Percentiles rank a stretch among this genome's conserved stretches.
phyloP scores from a whole-genome alignment of 176 grass and related monocot genomes.

The Musa troglodytarum region DNA sequence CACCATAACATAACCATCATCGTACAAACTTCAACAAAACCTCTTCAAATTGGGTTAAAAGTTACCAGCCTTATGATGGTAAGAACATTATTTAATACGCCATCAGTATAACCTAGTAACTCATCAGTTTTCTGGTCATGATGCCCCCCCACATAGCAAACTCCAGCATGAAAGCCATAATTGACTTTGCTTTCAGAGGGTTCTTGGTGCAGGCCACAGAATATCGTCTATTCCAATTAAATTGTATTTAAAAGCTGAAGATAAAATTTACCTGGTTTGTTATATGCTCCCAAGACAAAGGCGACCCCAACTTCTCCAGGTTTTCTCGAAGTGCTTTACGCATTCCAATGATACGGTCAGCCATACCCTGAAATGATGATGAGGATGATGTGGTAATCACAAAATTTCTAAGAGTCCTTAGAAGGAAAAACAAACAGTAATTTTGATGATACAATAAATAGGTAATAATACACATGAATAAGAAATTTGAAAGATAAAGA shows the following conservation, averaged over 20 bases:
- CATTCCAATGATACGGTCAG: constrained; percentile 95
- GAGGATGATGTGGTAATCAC: not conserved
- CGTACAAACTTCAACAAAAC: not conserved
- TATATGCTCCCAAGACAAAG: constrained; percentile 88
- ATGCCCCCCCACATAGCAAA: not conserved
- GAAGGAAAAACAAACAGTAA: not conserved
- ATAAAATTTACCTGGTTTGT: constrained; percentile 74
- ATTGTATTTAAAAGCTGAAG: constrained; percentile 7
- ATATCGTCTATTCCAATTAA: not conserved
- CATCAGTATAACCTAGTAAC: too few relatives aligned
- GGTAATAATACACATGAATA: not conserved
- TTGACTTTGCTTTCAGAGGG: not conserved
- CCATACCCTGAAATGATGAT: constrained; percentile 60
- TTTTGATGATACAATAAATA: not conserved
- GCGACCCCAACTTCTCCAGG: constrained; percentile 64
- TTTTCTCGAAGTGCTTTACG: constrained; percentile 68
- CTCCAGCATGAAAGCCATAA: not conserved
- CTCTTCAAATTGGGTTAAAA: not conserved
- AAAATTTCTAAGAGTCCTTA: not conserved
- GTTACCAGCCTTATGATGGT: not conserved
- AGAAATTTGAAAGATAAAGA: not conserved
- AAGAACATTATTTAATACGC: not conserved
- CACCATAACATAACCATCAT: too few relatives aligned
- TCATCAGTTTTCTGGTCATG: not conserved
- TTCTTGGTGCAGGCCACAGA: not conserved